Conservation (phyloP, 352 stramenopile species). For the Chrysophaeum taylorii region DNA sequence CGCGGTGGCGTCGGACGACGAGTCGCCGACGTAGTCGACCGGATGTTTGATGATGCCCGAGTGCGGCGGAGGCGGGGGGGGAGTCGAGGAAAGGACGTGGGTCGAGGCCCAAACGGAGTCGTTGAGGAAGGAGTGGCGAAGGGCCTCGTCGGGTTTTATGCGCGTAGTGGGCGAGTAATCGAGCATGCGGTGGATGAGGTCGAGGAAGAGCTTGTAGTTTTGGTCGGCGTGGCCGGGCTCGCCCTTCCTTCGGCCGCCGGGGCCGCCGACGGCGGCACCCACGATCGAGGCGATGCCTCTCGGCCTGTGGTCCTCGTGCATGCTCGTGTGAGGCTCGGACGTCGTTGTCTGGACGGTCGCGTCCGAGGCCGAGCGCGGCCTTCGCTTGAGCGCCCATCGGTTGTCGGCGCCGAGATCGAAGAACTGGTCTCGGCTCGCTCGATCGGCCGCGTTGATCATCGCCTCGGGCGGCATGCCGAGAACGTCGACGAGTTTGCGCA, state of each 20-base stretch:
- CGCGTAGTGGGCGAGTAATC: constrained; percentile 75
- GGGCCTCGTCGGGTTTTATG: constrained; percentile 78
- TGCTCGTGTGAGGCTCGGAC: too few relatives aligned
- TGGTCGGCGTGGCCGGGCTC: constrained; percentile 58
- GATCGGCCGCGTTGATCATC: background rate
- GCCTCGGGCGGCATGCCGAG: constrained; percentile 4
- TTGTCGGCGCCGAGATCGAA: background rate
- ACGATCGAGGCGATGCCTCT: constrained; percentile 36
- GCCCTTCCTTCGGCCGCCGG: constrained; percentile 35
- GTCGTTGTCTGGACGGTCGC: too few relatives aligned
- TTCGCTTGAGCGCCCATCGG: too few relatives aligned
- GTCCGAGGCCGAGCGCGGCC: background rate
- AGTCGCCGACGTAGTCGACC: too few relatives aligned
- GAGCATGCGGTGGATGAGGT: constrained; percentile 84
- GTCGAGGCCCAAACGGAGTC: constrained; percentile 7
- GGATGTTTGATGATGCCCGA: too few relatives aligned
- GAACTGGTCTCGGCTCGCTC: background rate
- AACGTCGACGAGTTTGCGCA: constrained; percentile 83
- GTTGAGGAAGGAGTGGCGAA: constrained; percentile 80
- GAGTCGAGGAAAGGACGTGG: too few relatives aligned
- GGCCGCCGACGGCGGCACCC: constrained; percentile 25
- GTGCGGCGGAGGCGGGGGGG: too few relatives aligned
- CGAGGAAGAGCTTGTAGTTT: constrained; percentile 81
- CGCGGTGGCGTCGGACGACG: background rate
- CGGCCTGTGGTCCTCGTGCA: constrained; percentile 37